These are phyloP conservation scores for Penicillium sp. DNA, from an alignment of 2,329 filamentous ascomycete species.

Conservation along the genomic window DNA sequence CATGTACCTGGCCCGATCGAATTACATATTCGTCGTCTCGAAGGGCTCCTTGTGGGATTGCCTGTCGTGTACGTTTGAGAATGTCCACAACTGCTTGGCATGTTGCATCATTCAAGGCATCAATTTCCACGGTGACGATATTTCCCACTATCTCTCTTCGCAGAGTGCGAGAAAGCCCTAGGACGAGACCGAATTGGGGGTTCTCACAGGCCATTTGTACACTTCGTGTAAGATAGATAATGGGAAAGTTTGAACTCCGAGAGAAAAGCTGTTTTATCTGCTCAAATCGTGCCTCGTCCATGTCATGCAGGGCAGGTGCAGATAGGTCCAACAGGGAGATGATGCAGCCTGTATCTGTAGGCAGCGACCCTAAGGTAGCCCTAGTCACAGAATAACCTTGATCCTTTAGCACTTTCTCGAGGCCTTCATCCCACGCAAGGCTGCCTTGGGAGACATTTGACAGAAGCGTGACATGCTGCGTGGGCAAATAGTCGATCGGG, in stretches of 20 bases:
- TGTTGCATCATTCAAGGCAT: neutral
- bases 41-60: no score
- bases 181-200: slow-evolving; percentile 5
- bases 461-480: neutral
- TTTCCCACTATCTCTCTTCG: slow-evolving; percentile 6
- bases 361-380: neutral
- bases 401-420: neutral
- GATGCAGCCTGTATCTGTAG: neutral
- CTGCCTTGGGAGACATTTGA: neutral
- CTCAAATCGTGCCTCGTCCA: neutral
- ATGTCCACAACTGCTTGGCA: no score
- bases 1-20: slow-evolving; percentile 1
- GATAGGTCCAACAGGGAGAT: neutral
- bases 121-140: slow-evolving; percentile 11
- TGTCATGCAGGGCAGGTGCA: neutral
- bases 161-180: slow-evolving; percentile 14
- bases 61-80: no score
- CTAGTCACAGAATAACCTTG: neutral
- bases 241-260: neutral
- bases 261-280: neutral
- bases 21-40: neutral
- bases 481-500: neutral
- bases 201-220: slow-evolving; percentile 2
- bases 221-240: slow-evolving; percentile 9
- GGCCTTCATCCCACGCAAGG: neutral